phyloP scores from a whole-genome alignment of 1,284 basidiomycete genomes.

The Cyathus pygmaeus region DNA sequence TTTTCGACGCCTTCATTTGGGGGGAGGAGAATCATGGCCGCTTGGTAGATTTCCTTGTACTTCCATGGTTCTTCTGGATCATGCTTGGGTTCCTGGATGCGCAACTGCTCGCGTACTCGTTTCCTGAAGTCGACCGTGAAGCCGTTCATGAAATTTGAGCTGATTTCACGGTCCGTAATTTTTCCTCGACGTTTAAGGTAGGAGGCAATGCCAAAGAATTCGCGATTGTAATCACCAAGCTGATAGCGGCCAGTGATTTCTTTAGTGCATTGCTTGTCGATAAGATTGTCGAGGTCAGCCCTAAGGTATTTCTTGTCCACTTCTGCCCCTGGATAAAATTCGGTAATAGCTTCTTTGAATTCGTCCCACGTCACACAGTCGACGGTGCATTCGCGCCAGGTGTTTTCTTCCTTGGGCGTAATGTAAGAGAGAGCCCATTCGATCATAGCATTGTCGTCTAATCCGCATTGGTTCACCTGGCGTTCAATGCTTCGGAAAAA shows the following conservation, averaged over 20 bases:
- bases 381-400: neutral
- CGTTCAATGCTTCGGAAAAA: constrained; percentile 2
- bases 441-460: neutral
- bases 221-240: constrained; percentile 1
- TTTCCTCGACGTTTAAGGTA: neutral
- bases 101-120: neutral
- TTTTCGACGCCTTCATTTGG: neutral
- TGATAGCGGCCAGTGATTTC: neutral
- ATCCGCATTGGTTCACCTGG: neutral
- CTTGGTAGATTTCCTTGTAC: neutral
- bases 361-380: neutral
- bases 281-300: neutral
- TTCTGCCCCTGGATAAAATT: constrained; percentile 1
- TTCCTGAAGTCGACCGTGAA: neutral
- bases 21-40: neutral
- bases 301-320: neutral
- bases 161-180: neutral
- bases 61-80: constrained; percentile 1
- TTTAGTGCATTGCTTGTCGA: neutral
- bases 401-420: neutral
- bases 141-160: neutral
- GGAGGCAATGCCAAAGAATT: neutral
- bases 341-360: neutral
- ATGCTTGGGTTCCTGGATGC: constrained; percentile 1
- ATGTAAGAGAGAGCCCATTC: neutral